phyloP scores from a whole-genome alignment of 192 early-diverging fungal genomes.

The Backusella tuberculispora region DNA sequence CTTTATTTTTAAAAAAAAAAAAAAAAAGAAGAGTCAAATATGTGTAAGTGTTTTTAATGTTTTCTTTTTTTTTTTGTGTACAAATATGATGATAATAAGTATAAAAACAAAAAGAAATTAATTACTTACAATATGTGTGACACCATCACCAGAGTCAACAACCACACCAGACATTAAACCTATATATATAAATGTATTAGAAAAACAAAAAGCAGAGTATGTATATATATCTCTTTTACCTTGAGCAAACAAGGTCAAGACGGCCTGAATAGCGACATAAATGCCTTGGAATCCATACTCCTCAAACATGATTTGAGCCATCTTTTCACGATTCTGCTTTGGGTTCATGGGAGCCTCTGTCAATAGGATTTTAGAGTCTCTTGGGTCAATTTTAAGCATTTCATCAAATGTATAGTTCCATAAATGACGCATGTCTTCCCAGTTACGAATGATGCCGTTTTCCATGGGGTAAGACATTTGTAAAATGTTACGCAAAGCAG shows the following conservation, averaged over 20 bases:
- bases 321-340: slow-evolving; percentile 86
- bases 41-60: neutral
- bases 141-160: slow-evolving; percentile 98
- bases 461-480: slow-evolving; percentile 99
- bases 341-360: slow-evolving; percentile 99
- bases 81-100: too few relatives aligned
- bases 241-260: slow-evolving; percentile 97
- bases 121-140: slow-evolving; percentile 86
- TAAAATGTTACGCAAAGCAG: slow-evolving; percentile 81
- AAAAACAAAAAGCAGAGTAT: neutral
- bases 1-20: too few relatives aligned
- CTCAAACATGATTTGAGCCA: slow-evolving; percentile 97
- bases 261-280: slow-evolving; percentile 97
- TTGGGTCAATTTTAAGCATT: slow-evolving; percentile 87
- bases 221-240: slow-evolving; percentile 52
- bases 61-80: neutral
- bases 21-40: neutral
- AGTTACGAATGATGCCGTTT: slow-evolving; percentile 96
- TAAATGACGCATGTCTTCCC: slow-evolving; percentile 96
- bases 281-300: slow-evolving; percentile 92
- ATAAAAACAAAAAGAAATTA: neutral
- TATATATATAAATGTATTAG: slow-evolving; percentile 21
- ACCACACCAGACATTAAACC: slow-evolving; percentile 95
- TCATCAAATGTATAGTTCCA: slow-evolving; percentile 99
- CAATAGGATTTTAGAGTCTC: slow-evolving; percentile 90